phyloP scores from a whole-genome alignment of 2,329 filamentous ascomycete genomes.

The Thielaviopsis populi region DNA sequence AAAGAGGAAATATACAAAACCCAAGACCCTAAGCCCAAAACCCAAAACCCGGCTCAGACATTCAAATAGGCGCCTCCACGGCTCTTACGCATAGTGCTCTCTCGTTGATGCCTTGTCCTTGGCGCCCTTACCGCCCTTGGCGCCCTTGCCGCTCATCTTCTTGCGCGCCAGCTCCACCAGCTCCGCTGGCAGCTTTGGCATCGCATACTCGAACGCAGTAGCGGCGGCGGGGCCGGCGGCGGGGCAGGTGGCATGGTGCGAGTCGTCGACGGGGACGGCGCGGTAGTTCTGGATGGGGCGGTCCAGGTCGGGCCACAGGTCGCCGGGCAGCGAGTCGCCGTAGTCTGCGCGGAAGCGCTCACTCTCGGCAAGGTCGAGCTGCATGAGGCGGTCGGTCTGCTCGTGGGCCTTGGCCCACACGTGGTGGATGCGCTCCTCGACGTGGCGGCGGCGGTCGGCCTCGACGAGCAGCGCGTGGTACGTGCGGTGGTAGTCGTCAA shows the following conservation, averaged over 20 bases:
- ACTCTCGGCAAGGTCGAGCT: constrained; percentile 56
- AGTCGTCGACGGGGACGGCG: constrained; percentile 28
- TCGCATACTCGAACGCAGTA: background rate
- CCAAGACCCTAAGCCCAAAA: background rate
- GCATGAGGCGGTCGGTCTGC: constrained; percentile 59
- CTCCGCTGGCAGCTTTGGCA: constrained; percentile 14
- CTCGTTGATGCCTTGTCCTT: background rate
- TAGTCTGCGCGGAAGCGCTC: constrained; percentile 69
- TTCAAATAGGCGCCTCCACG: background rate
- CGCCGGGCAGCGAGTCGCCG: constrained; percentile 72
- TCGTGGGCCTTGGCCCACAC: constrained; percentile 66
- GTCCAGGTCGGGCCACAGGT: constrained; percentile 70
- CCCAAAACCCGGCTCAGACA: background rate
- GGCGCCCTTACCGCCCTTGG: background rate
- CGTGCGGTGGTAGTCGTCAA: constrained; percentile 69
- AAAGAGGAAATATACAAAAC: background rate
- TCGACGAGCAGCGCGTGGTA: constrained; percentile 79
- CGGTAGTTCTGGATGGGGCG: constrained; percentile 40
- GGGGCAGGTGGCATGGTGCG: too few species aligned
- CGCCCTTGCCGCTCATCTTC: background rate
- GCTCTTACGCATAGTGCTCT: constrained; percentile 1
- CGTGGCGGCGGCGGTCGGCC: constrained; percentile 55
- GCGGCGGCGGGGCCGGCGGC: too few species aligned
- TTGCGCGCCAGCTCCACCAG: constrained; percentile 6
- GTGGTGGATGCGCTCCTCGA: constrained; percentile 57